phyloP scores from a whole-genome alignment of 305 asterid genomes.

The Fraxinus sp. region DNA sequence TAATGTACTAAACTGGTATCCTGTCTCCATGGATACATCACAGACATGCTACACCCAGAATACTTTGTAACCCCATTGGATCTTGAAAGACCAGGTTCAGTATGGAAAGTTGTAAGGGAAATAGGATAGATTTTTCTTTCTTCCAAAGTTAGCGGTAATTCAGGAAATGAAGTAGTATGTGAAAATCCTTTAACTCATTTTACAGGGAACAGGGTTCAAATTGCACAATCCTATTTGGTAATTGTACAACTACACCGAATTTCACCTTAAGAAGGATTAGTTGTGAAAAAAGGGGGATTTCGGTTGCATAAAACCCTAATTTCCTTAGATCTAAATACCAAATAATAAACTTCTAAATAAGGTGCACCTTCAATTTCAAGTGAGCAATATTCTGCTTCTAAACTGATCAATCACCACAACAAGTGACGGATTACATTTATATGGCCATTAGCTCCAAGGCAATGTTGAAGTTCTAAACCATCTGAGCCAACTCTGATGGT shows the following conservation, averaged over 20 bases:
- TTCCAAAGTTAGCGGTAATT: not conserved
- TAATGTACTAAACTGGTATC: not conserved
- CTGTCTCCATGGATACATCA: not conserved
- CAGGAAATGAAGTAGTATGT: not conserved
- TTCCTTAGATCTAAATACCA: not conserved
- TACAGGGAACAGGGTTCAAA: not conserved
- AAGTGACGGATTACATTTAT: not conserved
- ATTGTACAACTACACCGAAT: not conserved
- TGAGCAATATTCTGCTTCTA: not conserved
- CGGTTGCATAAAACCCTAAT: not conserved
- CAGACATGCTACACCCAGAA: not conserved
- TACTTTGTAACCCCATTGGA: not conserved
- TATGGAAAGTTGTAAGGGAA: not conserved
- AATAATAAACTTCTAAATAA: not conserved
- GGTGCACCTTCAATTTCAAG: not conserved
- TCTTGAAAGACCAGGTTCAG: not conserved
- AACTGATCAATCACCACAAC: not conserved
- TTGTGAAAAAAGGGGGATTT: not conserved
- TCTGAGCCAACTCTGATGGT: not conserved
- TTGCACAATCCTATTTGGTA: not conserved
- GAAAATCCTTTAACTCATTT: not conserved
- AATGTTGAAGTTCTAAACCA: constrained; percentile 1
- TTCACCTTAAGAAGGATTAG: not conserved
- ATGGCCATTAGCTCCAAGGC: not conserved
- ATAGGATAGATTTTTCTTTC: not conserved